A percentile compares a stretch with the other conserved stretches of the same genome.
phyloP scores from a whole-genome alignment of 2,329 filamentous ascomycete species.

The Colletotrichum sidae region DNA sequence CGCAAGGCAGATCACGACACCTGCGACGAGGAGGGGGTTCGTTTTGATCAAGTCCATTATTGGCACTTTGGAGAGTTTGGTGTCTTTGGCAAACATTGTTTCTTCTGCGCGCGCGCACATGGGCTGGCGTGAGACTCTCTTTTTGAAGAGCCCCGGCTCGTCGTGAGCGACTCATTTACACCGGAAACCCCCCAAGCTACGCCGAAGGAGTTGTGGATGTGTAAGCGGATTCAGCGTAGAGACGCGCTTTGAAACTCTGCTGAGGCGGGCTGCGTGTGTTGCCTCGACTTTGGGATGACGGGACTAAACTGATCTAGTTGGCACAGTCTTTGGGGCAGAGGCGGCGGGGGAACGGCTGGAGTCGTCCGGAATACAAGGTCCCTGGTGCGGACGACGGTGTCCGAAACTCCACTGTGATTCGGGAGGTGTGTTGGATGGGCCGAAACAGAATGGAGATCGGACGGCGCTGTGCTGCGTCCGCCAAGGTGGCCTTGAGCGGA shows the following conservation, averaged over 20 bases:
- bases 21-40: conserved; percentile 13
- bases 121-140: too few species aligned
- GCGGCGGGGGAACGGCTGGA: conserved; percentile 17
- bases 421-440: too few species aligned
- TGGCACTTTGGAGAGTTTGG: too few species aligned
- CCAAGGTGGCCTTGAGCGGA: too few species aligned
- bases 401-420: neutral
- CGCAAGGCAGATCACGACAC: conserved; percentile 7
- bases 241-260: conserved; percentile 5
- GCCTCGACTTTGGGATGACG: conserved; percentile 7
- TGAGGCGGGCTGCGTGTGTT: conserved; percentile 14
- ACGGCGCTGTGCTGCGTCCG: too few species aligned
- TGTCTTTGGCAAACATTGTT: neutral
- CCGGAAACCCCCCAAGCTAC: conserved; percentile 13
- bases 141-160: too few species aligned
- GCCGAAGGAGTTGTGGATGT: too few species aligned
- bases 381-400: neutral
- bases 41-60: conserved; percentile 22
- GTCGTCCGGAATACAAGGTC: conserved; percentile 27
- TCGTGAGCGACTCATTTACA: neutral
- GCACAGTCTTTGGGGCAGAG: neutral
- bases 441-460: too few species aligned
- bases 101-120: too few species aligned
- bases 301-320: conserved; percentile 2
- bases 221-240: too few species aligned